These are phyloP conservation scores for Solanum clarkiae DNA, from an alignment of 257 asterid species.

Conservation along the genomic window DNA sequence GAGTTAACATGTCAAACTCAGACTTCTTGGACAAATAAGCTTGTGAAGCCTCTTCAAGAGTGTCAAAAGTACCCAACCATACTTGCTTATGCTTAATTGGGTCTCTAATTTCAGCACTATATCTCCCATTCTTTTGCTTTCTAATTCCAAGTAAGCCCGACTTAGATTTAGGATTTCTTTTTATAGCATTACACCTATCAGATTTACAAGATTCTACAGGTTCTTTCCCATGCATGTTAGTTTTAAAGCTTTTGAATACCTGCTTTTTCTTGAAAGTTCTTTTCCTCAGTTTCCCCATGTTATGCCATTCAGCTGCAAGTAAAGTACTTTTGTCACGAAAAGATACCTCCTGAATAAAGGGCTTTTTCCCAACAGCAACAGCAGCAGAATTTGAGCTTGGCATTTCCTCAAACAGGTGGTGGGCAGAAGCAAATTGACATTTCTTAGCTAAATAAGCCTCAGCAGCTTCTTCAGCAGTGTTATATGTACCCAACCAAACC, in stretches of 20 bases:
- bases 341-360: background rate
- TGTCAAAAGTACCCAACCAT: background rate
- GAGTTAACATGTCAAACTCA: background rate
- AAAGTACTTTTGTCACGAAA: background rate
- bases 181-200: background rate
- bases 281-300: background rate
- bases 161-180: background rate
- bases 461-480: background rate
- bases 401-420: background rate
- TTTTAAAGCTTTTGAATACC: background rate
- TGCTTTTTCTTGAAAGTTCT: background rate
- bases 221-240: background rate
- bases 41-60: background rate
- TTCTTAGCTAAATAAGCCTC: background rate
- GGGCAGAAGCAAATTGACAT: background rate
- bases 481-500: background rate
- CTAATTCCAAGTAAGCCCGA: background rate
- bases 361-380: background rate
- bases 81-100: background rate
- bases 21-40: background rate
- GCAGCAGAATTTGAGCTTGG: background rate
- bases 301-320: background rate
- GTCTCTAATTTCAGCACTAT: background rate
- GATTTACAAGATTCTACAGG: background rate
- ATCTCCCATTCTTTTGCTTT: background rate